Percentiles rank a stretch among this genome's conserved stretches.
Evolutionary conservation across 1,284 basidiomycete species (phyloP).

Genomic region (Ceratobasidium papillatum): DNA sequence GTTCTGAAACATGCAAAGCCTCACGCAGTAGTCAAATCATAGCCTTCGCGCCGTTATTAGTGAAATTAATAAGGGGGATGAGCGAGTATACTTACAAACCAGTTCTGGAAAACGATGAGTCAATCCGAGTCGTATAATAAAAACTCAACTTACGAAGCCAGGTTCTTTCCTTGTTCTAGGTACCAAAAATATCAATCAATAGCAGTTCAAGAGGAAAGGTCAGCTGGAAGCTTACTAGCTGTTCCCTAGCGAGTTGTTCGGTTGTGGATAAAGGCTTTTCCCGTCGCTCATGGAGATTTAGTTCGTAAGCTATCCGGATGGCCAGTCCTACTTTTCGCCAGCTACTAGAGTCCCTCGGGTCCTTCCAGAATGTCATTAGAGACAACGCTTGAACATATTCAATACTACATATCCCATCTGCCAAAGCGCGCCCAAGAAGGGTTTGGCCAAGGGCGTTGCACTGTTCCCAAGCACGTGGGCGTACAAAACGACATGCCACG

Average conservation of each 20-base stretch:
- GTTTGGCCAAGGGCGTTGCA: constrained; percentile 51
- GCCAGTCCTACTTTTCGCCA: constrained; percentile 51
- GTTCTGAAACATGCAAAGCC: not conserved
- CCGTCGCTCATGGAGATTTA: constrained; percentile 49
- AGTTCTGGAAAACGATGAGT: constrained; percentile 17
- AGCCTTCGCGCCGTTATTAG: constrained; percentile 7
- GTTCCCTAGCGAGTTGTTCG: constrained; percentile 47
- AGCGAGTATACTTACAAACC: constrained; percentile 11
- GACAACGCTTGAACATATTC: constrained; percentile 54
- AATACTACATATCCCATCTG: constrained; percentile 51
- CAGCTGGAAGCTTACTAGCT: constrained; percentile 35
- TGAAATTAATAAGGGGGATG: not conserved
- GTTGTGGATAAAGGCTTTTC: constrained; percentile 48
- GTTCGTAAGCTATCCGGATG: constrained; percentile 52
- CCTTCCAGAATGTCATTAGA: constrained; percentile 55
- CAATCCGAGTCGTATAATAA: not conserved
- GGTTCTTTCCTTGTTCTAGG: constrained; percentile 46
- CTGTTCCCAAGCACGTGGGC: constrained; percentile 50
- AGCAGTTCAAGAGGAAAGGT: not conserved
- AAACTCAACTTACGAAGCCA: constrained; percentile 47
- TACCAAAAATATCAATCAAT: not conserved
- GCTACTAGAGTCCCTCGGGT: constrained; percentile 51
- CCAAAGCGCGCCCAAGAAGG: constrained; percentile 53
- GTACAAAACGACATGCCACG: constrained; percentile 53
- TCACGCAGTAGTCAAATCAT: constrained; percentile 33